phyloP scores from a whole-genome alignment of 176 grass and related monocot genomes.

The Areca catechu region DNA sequence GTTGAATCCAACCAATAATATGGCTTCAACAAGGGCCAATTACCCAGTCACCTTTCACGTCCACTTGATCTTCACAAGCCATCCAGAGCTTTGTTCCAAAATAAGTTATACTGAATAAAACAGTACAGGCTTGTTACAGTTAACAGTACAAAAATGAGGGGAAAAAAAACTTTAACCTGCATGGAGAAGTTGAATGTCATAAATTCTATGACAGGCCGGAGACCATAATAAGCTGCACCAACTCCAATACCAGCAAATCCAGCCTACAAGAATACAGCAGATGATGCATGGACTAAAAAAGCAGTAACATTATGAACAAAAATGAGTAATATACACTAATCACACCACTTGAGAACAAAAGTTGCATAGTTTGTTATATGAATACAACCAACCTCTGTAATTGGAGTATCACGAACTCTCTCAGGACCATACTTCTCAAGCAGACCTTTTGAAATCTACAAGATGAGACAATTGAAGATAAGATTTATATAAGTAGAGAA shows the following conservation, averaged over 20 bases:
- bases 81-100: too few relatives aligned
- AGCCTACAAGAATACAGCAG: not conserved
- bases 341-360: too few relatives aligned
- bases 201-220: constrained; percentile 10
- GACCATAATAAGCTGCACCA: constrained; percentile 4
- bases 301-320: too few relatives aligned
- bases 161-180: not conserved
- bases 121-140: constrained; percentile 2
- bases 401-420: constrained; percentile 14
- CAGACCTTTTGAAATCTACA: constrained; percentile 16
- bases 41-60: too few relatives aligned
- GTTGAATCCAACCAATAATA: too few relatives aligned
- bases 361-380: too few relatives aligned
- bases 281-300: not conserved
- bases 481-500: not conserved
- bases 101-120: not conserved
- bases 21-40: too few relatives aligned
- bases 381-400: constrained; percentile 2
- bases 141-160: not conserved
- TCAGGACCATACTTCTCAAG: constrained; percentile 15
- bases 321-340: too few relatives aligned
- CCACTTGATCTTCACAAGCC: too few relatives aligned
- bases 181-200: constrained; percentile 23
- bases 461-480: constrained; percentile 1
- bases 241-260: constrained; percentile 10